Base-by-base conservation (phyloP, 805 yeast species). In the Yarrowia sp. region DNA sequence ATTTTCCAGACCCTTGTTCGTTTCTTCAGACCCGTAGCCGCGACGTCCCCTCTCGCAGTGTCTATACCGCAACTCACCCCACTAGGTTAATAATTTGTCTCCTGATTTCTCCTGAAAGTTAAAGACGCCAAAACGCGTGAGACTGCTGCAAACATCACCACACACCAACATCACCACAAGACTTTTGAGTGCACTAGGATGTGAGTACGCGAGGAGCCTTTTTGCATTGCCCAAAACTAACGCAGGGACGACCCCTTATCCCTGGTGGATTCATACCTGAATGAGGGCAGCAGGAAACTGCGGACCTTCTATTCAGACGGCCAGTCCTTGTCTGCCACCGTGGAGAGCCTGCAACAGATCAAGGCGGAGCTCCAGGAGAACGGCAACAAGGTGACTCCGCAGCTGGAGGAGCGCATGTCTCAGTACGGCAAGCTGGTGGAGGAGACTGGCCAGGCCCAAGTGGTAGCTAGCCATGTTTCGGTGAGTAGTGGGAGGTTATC, bases 31-130 rank as follows among this genome's bases (percentile, higher is more conserved):
- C n/a, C n/a, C n/a, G n/a, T n/a, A n/a, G n/a, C n/a, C n/a, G n/a
- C n/a, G n/a, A n/a, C n/a, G n/a, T n/a, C n/a, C n/a, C n/a, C n/a
- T n/a, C n/a, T n/a, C n/a, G n/a, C n/a, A n/a, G n/a, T n/a, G n/a
- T n/a, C n/a, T n/a, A n/a, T n/a, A n/a, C n/a, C n/a, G n/a, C n/a
- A n/a, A n/a, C n/a, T n/a, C n/a, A n/a, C n/a, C n/a, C n/a, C n/a
- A n/a, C n/a, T n/a, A n/a, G n/a, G n/a, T n/a, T n/a, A n/a, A n/a
- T n/a, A n/a, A n/a, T n/a, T n/a, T n/a, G n/a, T n/a, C 49, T 47
- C 55, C 55, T 47, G 55, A 47, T 47, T 44, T 47, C 55, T 47
- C 55, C 55, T 47, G 55, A 47, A 46, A 21, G 29, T 35, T 21
- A n/a, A 18, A 16, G 8, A 47, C 55, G 38, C 55, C 55, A 47